Evolutionary conservation across 441 rosid genomes (phyloP).

Genomic region (Rhodomyrtus psidioides): DNA sequence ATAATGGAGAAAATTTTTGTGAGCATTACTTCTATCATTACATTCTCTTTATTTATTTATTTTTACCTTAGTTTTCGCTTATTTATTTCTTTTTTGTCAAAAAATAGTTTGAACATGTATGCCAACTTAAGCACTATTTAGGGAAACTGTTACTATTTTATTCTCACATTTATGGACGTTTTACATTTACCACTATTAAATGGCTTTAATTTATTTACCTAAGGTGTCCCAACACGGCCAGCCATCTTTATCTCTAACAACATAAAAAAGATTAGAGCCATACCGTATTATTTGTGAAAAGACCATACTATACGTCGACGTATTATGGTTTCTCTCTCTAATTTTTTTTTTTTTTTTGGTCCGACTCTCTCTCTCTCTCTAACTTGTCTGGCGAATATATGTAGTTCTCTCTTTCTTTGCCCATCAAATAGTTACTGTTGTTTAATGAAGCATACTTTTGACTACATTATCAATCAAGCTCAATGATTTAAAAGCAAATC

Average conservation of each 20-base stretch:
- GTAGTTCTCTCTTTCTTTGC: no score
- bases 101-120: neutral
- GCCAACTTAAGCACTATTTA: neutral
- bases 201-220: neutral
- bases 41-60: neutral
- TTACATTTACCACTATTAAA: neutral
- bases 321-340: no score
- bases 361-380: neutral
- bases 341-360: no score
- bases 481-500: neutral
- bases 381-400: no score
- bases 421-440: no score
- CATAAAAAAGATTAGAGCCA: neutral
- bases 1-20: no score
- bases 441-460: no score
- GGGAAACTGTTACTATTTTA: fast-evolving
- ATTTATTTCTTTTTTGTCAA: no score
- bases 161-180: neutral
- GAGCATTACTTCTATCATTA: neutral
- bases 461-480: neutral
- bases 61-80: no score
- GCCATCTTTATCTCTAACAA: neutral
- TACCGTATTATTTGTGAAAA: no score
- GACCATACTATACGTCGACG: no score
- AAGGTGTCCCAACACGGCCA: neutral